Percentiles rank a stretch among this genome's conserved stretches.
Evolutionary conservation across 495 filamentous ascomycete genomes (phyloP).

Genomic region (Delitschia confertaspora): DNA sequence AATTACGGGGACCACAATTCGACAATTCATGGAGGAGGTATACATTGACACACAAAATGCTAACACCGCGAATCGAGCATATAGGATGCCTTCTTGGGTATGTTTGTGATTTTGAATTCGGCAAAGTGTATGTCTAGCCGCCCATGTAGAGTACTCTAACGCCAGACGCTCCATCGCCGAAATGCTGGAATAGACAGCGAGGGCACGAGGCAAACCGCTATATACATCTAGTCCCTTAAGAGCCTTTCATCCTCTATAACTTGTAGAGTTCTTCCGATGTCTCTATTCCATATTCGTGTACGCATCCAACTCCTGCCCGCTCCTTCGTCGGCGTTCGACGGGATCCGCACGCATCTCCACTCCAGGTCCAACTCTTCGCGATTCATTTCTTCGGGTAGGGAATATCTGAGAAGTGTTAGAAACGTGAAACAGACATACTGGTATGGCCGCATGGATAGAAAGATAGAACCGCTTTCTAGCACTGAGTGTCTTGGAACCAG

Average conservation of each 20-base stretch:
- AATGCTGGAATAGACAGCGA: too few species aligned
- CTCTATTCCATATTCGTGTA: slow-evolving; percentile 43
- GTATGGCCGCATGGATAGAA: background rate
- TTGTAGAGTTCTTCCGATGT: background rate
- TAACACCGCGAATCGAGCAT: too few species aligned
- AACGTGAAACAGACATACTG: background rate
- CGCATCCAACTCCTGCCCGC: slow-evolving; percentile 39
- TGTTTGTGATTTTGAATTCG: too few species aligned
- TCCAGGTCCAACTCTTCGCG: slow-evolving; percentile 55
- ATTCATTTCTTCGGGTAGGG: slow-evolving; percentile 46
- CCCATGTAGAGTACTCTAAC: too few species aligned
- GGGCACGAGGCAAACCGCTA: too few species aligned
- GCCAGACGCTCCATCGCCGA: too few species aligned
- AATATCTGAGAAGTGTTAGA: too few species aligned
- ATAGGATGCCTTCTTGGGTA: too few species aligned
- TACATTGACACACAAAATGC: too few species aligned
- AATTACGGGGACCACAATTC: too few species aligned
- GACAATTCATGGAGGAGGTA: too few species aligned
- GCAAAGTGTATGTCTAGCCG: too few species aligned
- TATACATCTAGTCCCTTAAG: background rate
- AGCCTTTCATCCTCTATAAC: background rate
- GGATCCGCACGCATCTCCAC: slow-evolving; percentile 52
- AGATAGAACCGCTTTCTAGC: background rate
- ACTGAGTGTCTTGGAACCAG: background rate
- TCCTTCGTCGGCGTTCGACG: slow-evolving; percentile 40